phyloP scores from a whole-genome alignment of 306 rosid genomes.

The Hippophae tibetana region DNA sequence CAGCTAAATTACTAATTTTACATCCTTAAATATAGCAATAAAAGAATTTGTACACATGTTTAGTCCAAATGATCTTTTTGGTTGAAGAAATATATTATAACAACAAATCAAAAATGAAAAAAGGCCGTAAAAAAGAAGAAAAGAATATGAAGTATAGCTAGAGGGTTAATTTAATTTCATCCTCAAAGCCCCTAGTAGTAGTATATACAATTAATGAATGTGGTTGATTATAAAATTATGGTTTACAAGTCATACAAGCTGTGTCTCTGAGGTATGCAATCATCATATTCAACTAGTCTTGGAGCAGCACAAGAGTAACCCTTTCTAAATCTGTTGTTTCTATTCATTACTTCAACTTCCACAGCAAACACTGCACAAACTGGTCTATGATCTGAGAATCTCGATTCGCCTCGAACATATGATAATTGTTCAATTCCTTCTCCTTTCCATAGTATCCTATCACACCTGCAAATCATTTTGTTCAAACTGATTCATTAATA shows the following conservation, averaged over 20 bases:
- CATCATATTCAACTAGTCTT: conserved; percentile 40
- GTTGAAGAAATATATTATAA: background rate
- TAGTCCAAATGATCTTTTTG: background rate
- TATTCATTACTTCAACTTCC: conserved; percentile 46
- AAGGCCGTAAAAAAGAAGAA: background rate
- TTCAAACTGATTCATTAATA: background rate
- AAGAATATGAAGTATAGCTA: background rate
- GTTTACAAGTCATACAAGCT: conserved; percentile 56
- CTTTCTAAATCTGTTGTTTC: conserved; percentile 52
- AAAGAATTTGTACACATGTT: background rate
- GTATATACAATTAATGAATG: conserved; percentile 24
- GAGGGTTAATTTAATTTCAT: conserved; percentile 6
- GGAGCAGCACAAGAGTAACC: conserved; percentile 56
- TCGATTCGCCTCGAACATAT: conserved; percentile 70
- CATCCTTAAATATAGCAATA: too few species aligned
- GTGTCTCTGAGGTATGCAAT: conserved; percentile 66
- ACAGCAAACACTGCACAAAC: conserved; percentile 68
- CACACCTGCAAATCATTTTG: conserved; percentile 47
- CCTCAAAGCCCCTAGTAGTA: conserved; percentile 22
- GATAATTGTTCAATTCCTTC: conserved; percentile 53
- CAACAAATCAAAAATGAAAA: too few species aligned
- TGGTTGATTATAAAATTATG: conserved; percentile 6
- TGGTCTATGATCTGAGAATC: conserved; percentile 84
- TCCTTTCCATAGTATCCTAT: conserved; percentile 81
- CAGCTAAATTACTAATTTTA: too few species aligned